Percentiles rank a stretch among this genome's conserved stretches.
Evolutionary conservation across 75 land plant genomes (phyloP).

Genomic region (Adiantum capillusveneris): DNA sequence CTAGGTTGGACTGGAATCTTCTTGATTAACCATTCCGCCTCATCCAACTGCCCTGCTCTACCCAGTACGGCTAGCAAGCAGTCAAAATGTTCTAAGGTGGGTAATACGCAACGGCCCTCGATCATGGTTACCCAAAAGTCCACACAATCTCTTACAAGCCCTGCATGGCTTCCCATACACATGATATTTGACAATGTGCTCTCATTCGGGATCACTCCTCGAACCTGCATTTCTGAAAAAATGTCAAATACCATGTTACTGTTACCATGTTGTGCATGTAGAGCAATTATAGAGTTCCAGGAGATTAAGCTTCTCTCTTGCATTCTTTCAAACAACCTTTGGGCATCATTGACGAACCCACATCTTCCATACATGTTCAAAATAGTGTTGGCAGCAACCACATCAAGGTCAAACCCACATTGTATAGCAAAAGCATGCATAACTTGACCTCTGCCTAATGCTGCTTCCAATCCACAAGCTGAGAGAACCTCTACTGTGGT

Average conservation of each 20-base stretch:
- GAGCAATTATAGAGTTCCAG: slow-evolving; percentile 38
- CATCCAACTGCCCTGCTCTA: background rate
- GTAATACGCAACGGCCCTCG: background rate
- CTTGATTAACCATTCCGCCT: background rate
- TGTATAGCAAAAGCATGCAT: slow-evolving; percentile 26
- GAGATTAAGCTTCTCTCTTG: slow-evolving; percentile 24
- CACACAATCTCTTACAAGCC: background rate
- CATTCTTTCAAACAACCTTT: slow-evolving; percentile 19
- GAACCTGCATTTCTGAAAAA: slow-evolving; percentile 14
- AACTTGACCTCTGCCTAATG: slow-evolving; percentile 36
- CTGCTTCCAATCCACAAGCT: slow-evolving; percentile 48
- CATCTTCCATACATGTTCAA: slow-evolving; percentile 48
- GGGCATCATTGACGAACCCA: slow-evolving; percentile 13
- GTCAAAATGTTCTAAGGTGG: background rate
- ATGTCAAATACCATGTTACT: slow-evolving; percentile 24
- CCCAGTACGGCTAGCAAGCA: background rate
- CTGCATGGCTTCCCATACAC: slow-evolving; percentile 4
- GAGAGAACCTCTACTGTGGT: slow-evolving; percentile 56
- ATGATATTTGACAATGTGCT: slow-evolving; percentile 27
- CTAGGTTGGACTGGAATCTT: background rate
- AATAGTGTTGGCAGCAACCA: slow-evolving; percentile 7
- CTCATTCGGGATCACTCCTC: slow-evolving; percentile 20
- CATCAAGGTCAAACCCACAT: background rate
- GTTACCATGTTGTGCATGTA: slow-evolving; percentile 28
- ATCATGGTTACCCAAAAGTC: background rate